Base-by-base conservation (phyloP, 495 filamentous ascomycete genomes). In the Penicillium bialowiezense region DNA sequence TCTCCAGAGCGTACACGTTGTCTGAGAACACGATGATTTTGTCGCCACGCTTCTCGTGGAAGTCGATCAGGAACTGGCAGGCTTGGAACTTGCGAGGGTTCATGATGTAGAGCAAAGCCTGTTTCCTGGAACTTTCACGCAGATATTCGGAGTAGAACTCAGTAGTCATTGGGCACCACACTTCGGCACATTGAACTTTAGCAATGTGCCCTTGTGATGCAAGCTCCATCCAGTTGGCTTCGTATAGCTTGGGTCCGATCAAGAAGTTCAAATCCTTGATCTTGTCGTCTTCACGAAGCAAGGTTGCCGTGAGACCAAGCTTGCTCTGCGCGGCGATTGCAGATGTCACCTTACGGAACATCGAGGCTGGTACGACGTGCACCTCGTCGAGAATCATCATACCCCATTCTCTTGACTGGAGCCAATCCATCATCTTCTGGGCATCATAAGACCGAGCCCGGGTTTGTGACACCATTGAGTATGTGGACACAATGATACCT, bases 11-110 rank as follows among this genome's bases (percentile, higher is more conserved):
- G 67, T 91, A 99, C 54, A 99, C 91, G 63, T 99, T 97, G 68
- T 99, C 93, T 1, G 90, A 95, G 68, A 97, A 99, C 46, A 99
- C 95, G 54, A 99, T 97, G 60, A 97, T 88, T 64, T 99, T 99
- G 76, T 99, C 93, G 5, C 95, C 93, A 44, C 93, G 84, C 41
- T 83, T 83, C 68, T 99, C 93, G 71, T 99, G 93, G 68, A 93
- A 97, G 69, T 97, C 87, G 60, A 99, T 99, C 7, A 99, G 79
- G 65, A 91, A 96, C 57, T 97, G 91, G 58, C 89, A 95, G 7
- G 91, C 91, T 66, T 98, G 93, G 67, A 97, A 96, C 68, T 98
- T 97, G 37, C 85, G 78, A 13, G 93, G 93, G 64, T 98, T 98
- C 93, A 98, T 97, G 62, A 91, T 92, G 61, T 93, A 96, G 5